phyloP scores from a whole-genome alignment of 768 basidiomycete genomes.

The Asterophora lycoperdoides region DNA sequence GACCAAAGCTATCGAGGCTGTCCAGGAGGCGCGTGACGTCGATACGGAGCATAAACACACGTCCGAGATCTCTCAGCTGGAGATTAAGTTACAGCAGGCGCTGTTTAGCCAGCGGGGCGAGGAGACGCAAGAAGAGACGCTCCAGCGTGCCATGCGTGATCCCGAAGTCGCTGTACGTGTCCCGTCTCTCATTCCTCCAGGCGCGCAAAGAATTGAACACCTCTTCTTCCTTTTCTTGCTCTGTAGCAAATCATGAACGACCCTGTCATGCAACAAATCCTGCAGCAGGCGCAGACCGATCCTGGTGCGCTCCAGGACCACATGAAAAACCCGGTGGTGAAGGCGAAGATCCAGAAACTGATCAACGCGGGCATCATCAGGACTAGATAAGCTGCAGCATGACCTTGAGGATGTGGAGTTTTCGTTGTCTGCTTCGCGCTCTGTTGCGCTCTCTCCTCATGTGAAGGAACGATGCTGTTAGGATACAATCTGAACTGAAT shows the following conservation, averaged over 20 bases:
- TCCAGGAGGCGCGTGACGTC: slow-evolving; percentile 70
- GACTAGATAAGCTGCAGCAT: slow-evolving; percentile 51
- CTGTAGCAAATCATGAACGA: slow-evolving; percentile 79
- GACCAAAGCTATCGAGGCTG: slow-evolving; percentile 78
- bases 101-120: slow-evolving; percentile 71
- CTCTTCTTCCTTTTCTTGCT: slow-evolving; percentile 2
- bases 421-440: neutral
- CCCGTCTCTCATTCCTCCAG: slow-evolving; percentile 1
- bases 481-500: slow-evolving; percentile 11
- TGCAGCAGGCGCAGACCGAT: slow-evolving; percentile 90
- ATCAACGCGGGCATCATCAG: slow-evolving; percentile 91
- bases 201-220: slow-evolving; percentile 5
- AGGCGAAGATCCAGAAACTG: slow-evolving; percentile 82
- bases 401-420: neutral
- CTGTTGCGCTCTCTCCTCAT: neutral
- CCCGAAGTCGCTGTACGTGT: slow-evolving; percentile 84
- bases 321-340: slow-evolving; percentile 87
- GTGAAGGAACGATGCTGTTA: slow-evolving; percentile 4
- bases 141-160: slow-evolving; percentile 94
- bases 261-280: slow-evolving; percentile 90
- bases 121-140: slow-evolving; percentile 90
- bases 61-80: slow-evolving; percentile 76
- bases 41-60: slow-evolving; percentile 83
- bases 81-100: slow-evolving; percentile 78
- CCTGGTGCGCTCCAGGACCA: slow-evolving; percentile 91